Conservation (phyloP, 768 basidiomycete species). For the Lentinus tigrinus region DNA sequence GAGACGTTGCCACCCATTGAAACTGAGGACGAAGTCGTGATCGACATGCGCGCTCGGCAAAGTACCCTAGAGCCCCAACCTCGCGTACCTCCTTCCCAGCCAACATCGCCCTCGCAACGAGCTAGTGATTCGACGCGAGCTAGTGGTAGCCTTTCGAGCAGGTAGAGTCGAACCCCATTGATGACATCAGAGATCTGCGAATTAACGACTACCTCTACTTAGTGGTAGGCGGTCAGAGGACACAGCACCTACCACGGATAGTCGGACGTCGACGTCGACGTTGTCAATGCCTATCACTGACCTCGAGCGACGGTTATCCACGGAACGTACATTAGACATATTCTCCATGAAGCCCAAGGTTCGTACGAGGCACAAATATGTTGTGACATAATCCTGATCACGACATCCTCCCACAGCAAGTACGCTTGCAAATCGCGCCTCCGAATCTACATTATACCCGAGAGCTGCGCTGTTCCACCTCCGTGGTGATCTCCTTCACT, state of each 20-base stretch:
- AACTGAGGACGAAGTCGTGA: constrained; percentile 55
- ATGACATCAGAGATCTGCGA: constrained; percentile 1
- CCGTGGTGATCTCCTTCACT: constrained; percentile 73
- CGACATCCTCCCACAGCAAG: constrained; percentile 53
- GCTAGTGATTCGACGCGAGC: constrained; percentile 25
- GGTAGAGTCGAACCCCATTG: constrained; percentile 34
- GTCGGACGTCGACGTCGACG: constrained; percentile 50
- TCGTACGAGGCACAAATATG: constrained; percentile 15
- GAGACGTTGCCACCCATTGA: constrained; percentile 28
- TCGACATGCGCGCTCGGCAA: constrained; percentile 48
- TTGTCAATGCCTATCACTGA: constrained; percentile 64
- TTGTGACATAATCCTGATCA: not conserved
- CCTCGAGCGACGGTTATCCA: constrained; percentile 77
- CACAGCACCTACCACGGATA: constrained; percentile 53
- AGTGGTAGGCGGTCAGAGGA: constrained; percentile 65
- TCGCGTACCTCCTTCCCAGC: constrained; percentile 2
- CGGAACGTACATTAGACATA: constrained; percentile 82
- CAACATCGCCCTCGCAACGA: constrained; percentile 22
- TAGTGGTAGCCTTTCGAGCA: constrained; percentile 48
- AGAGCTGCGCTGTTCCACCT: constrained; percentile 67
- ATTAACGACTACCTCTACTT: not conserved
- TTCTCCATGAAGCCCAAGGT: constrained; percentile 96
- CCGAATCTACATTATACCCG: constrained; percentile 76
- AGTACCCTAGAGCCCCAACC: constrained; percentile 18
- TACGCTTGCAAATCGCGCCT: constrained; percentile 87